Evolutionary conservation across 352 stramenopile genomes (phyloP), one percentile per base, ranked within the genome.

Genomic region (Phytophthora nicotianae): DNA sequence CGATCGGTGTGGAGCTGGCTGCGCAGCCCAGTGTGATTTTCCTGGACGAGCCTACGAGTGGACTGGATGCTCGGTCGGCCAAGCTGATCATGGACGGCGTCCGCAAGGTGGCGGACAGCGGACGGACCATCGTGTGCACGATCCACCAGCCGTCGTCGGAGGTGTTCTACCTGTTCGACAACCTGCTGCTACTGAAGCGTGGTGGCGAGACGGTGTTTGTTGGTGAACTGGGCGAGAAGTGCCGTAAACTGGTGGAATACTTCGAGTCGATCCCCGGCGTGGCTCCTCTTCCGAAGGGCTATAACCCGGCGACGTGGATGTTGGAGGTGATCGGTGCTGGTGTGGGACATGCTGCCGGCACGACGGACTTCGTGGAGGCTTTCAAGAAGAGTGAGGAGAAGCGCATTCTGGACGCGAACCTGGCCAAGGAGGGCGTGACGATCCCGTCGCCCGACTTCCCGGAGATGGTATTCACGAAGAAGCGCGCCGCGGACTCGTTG

Each of bases 81-180:
- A 79, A 93, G 47, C 68, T 89, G 43, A 62, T 97, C 13, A 88
- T 96, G 52, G 72, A 88, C 27, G 74, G 92, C 0, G 70, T 96
- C 19, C 84, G 90, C 47, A 90, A 92, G 50, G 75, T 96, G 48
- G 86, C 88, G 10, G 51, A 56, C 43, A 77, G 72, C 27, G 85
- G 87, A 11, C 61, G 75, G 10, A 90, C 79, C 16, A 81, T 97
- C 17, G 65, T 96, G 1, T 95, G 91, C 49, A 97, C 88, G 33
- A 97, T 97, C 69, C 91, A 97, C 70, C 89, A 97, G 68, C 90
- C 91, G 16, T 85, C 76, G 14, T 86, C 74, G 3, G 84, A 97
- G 41, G 82, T 97, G 10, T 96, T 97, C 27, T 83, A 66, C 26
- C 80, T 88, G 26, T 96, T 97, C 53, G 88, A 97, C 72, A 77